Evolutionary conservation across 805 yeast species (phyloP).

Genomic region (Saccharomycopsis javanensis): DNA sequence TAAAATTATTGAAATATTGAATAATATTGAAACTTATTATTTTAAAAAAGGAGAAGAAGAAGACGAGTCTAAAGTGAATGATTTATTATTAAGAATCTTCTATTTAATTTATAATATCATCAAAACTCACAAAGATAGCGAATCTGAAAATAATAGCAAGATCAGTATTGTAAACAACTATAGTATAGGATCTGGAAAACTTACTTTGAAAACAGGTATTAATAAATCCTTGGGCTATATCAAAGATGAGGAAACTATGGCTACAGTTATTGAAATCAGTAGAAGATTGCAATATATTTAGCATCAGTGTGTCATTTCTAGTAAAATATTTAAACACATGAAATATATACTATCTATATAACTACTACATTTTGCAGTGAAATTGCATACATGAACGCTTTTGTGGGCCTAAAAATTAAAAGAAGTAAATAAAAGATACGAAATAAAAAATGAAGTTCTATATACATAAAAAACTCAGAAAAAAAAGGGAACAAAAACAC

Average conservation of each 20-base stretch:
- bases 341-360: too few relatives aligned
- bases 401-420: too few relatives aligned
- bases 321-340: too few relatives aligned
- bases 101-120: constrained; percentile 15
- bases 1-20: constrained; percentile 13
- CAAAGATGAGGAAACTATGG: constrained; percentile 8
- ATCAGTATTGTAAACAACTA: neutral
- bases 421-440: too few relatives aligned
- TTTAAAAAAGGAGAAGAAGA: constrained; percentile 3
- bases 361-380: too few relatives aligned
- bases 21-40: constrained; percentile 7
- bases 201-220: constrained; percentile 9
- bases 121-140: neutral
- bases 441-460: too few relatives aligned
- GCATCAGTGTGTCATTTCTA: too few relatives aligned
- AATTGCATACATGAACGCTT: too few relatives aligned
- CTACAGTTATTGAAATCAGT: constrained; percentile 7
- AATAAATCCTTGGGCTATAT: neutral
- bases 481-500: neutral
- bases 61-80: constrained; percentile 5
- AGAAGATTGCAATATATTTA: constrained; percentile 3
- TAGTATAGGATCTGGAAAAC: neutral
- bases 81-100: constrained; percentile 10
- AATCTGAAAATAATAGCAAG: neutral
- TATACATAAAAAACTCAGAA: too few relatives aligned